phyloP scores from a whole-genome alignment of 2,329 filamentous ascomycete species.

The Sphaceloma murrayae region DNA sequence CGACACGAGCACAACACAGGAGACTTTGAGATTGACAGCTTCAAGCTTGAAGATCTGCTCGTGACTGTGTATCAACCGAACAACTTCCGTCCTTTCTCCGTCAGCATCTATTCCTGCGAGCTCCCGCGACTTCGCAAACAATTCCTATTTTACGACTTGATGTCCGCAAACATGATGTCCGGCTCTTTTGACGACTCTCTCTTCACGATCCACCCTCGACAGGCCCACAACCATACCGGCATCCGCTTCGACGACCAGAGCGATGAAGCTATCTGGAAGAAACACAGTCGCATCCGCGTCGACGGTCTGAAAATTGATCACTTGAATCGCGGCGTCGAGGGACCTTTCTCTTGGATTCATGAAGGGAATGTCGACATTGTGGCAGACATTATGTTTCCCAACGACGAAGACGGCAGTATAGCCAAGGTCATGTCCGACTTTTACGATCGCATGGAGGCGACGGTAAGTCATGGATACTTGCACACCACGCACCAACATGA shows the following conservation, averaged over 20 bases:
- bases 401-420: slow-evolving; percentile 77
- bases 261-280: slow-evolving; percentile 76
- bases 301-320: slow-evolving; percentile 94
- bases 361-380: slow-evolving; percentile 96
- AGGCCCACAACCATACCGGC: slow-evolving; percentile 71
- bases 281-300: slow-evolving; percentile 83
- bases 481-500: slow-evolving; percentile 23
- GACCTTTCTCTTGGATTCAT: slow-evolving; percentile 95
- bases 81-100: slow-evolving; percentile 84
- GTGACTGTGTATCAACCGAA: slow-evolving; percentile 85
- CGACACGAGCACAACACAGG: slow-evolving; percentile 79
- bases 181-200: slow-evolving; percentile 91
- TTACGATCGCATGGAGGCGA: slow-evolving; percentile 90
- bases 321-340: slow-evolving; percentile 83
- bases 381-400: slow-evolving; percentile 88
- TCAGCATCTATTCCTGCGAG: slow-evolving; percentile 94
- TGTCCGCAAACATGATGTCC: slow-evolving; percentile 91
- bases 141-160: slow-evolving; percentile 95
- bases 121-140: slow-evolving; percentile 87
- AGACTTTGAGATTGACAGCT: slow-evolving; percentile 94
- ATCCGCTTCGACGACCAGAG: slow-evolving; percentile 47
- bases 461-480: slow-evolving; percentile 64
- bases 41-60: slow-evolving; percentile 89
- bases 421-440: slow-evolving; percentile 95
- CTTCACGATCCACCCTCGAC: slow-evolving; percentile 92